Evolutionary conservation across 495 filamentous ascomycete genomes (phyloP).

Genomic region (Aspergillus nanangensis): DNA sequence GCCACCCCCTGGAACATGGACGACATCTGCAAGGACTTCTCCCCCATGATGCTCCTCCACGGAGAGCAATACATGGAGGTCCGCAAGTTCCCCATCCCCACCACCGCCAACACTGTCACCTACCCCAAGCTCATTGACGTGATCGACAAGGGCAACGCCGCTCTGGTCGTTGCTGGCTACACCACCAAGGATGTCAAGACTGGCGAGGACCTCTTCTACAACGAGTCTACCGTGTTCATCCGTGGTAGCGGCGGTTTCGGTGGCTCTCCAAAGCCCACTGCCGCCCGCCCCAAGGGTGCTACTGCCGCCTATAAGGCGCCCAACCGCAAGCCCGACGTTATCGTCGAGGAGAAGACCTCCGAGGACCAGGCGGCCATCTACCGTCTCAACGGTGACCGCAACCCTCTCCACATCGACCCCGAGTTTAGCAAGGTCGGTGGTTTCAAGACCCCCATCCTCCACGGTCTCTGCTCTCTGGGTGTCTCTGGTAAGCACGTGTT

Average conservation of each 20-base stretch:
- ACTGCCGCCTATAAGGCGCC: constrained; percentile 78
- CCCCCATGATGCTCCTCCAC: constrained; percentile 98
- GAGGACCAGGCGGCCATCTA: constrained; percentile 96
- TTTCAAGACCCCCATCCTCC: constrained; percentile 91
- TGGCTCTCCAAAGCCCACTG: constrained; percentile 71
- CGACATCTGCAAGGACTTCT: constrained; percentile 90
- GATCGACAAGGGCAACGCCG: constrained; percentile 90
- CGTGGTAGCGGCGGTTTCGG: constrained; percentile 91
- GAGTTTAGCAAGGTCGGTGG: constrained; percentile 92
- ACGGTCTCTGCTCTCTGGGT: constrained; percentile 95
- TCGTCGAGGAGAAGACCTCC: constrained; percentile 84
- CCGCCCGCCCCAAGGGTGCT: constrained; percentile 64
- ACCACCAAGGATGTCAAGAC: constrained; percentile 75
- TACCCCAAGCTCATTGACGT: constrained; percentile 89
- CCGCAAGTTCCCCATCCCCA: constrained; percentile 90
- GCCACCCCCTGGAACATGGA: constrained; percentile 72
- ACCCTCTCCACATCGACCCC: constrained; percentile 93
- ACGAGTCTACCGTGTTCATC: constrained; percentile 88
- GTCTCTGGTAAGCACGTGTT: constrained; percentile 87
- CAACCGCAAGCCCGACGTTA: constrained; percentile 67
- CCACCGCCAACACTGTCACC: constrained; percentile 72
- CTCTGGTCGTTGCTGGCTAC: constrained; percentile 73
- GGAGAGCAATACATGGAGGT: constrained; percentile 98
- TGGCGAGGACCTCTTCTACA: constrained; percentile 93
- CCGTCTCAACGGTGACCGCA: constrained; percentile 86